Base-by-base conservation (phyloP, 2,329 filamentous ascomycete species). In the Aspergillus ochraceoroseus region DNA sequence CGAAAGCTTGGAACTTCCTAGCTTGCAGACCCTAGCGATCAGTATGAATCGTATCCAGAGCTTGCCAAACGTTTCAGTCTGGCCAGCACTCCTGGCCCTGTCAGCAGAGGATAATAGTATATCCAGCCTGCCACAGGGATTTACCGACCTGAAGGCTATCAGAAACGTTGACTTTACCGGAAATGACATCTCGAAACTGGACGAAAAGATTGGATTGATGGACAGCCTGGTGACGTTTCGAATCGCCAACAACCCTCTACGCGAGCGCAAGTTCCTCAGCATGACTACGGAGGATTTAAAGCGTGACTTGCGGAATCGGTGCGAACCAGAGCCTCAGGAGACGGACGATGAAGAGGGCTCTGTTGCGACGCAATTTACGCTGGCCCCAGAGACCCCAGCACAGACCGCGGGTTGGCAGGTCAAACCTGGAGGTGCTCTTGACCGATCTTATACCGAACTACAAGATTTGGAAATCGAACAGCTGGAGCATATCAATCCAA, bases 181-280 rank as follows among this genome's bases (percentile, higher is more conserved):
- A 51, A 98, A 98, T 57, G 80, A 92, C 48, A 79, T 98, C 32
- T 79, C 79, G 2, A 71, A 77, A 8, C 63, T 98, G 5, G 85
- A 92, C 19, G 75, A 86, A 0, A 81, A 80, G 49, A 78, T 96
- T 43, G 84, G 83, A 4, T 70, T 78, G 17, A 95, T 96, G 87
- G 79, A 87, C 4, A 80, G 68, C 30, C 68, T 98, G 7, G 75
- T 80, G 13, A 82, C 82, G 58, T 75, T 96, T 28, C 80, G 82
- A 3, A 71, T 98, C 20, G 82, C 81, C 29, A 88, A 87, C n/a
- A 98, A 98, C 55, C 92, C 92, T 0, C 70, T 98, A 9, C 76
- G 85, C 9, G 88, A 95, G 59, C 88, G 85, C 59, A 95, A 88
- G 59, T 87, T 92, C 52, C 71, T 89, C 9, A 83, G 79, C 0